A percentile compares a stretch with the other conserved stretches of the same genome.
Conservation (phyloP, 2,329 filamentous ascomycete genomes). For the Epichloe aotearoae region DNA sequence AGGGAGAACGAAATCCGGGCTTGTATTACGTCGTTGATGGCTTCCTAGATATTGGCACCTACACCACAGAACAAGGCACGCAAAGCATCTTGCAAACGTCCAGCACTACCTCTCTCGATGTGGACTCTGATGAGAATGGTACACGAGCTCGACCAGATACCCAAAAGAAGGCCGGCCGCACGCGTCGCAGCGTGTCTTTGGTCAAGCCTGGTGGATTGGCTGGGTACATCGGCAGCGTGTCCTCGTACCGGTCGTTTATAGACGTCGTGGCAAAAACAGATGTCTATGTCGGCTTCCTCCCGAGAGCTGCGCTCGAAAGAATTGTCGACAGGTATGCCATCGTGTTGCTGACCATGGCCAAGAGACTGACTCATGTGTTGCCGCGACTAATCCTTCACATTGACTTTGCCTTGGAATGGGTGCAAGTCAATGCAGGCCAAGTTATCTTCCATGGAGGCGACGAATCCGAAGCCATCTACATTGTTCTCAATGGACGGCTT, state of each 20-base stretch:
- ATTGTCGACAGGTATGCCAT: conserved; percentile 90
- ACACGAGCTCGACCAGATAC: background rate
- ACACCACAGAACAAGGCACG: conserved; percentile 22
- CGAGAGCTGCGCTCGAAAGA: conserved; percentile 70
- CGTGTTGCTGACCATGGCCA: conserved; percentile 88
- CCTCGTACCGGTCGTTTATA: conserved; percentile 90
- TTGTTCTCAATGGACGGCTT: conserved; percentile 86
- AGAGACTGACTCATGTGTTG: conserved; percentile 77
- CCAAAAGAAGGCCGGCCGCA: conserved; percentile 27
- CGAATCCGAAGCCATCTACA: conserved; percentile 96
- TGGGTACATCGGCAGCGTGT: conserved; percentile 87
- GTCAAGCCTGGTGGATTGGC: conserved; percentile 92
- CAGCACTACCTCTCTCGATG: conserved; percentile 11
- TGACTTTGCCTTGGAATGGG: conserved; percentile 96
- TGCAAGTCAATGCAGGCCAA: conserved; percentile 89
- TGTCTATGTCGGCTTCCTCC: conserved; percentile 92
- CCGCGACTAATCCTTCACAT: conserved; percentile 89
- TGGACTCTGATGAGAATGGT: background rate
- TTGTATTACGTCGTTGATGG: conserved; percentile 97
- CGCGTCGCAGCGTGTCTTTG: conserved; percentile 62
- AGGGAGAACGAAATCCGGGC: conserved; percentile 92
- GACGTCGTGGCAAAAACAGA: conserved; percentile 96
- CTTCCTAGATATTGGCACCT: conserved; percentile 88
- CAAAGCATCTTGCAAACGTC: conserved; percentile 21
- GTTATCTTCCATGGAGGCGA: conserved; percentile 89